These are phyloP conservation scores for Daldinia concentrica DNA, from an alignment of 495 filamentous ascomycete species.

Conservation along the genomic window DNA sequence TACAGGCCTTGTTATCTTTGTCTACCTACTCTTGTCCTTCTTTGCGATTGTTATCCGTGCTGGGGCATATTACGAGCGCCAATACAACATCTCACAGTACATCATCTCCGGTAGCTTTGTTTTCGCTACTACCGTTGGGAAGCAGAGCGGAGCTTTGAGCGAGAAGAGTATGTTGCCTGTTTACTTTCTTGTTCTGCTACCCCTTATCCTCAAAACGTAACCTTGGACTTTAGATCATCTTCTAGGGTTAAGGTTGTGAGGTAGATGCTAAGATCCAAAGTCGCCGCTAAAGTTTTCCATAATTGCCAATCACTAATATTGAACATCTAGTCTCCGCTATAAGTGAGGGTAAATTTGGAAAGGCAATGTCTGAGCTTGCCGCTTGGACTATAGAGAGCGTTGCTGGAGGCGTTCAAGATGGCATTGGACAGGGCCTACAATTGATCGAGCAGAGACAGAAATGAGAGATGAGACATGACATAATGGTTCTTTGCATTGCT, in stretches of 20 bases:
- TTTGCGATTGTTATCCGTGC: constrained; percentile 60
- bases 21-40: constrained; percentile 68
- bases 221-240: not conserved
- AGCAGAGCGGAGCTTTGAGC: constrained; percentile 59
- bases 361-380: constrained; percentile 58
- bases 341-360: constrained; percentile 65
- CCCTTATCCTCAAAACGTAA: not conserved
- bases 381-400: constrained; percentile 68
- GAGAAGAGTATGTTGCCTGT: constrained; percentile 45
- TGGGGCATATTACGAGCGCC: constrained; percentile 70
- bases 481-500: constrained; percentile 21
- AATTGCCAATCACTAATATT: constrained; percentile 5
- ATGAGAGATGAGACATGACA: constrained; percentile 36
- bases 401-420: constrained; percentile 70
- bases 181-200: not conserved
- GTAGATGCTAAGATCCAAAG: not conserved
- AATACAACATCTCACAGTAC: constrained; percentile 67
- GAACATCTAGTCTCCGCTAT: constrained; percentile 54
- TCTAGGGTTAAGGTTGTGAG: not conserved
- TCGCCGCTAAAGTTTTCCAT: not conserved
- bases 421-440: constrained; percentile 67
- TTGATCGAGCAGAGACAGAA: constrained; percentile 51
- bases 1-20: constrained; percentile 63
- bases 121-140: constrained; percentile 63
- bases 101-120: constrained; percentile 59